phyloP scores from a whole-genome alignment of 768 basidiomycete species.

The Pholiota molesta region DNA sequence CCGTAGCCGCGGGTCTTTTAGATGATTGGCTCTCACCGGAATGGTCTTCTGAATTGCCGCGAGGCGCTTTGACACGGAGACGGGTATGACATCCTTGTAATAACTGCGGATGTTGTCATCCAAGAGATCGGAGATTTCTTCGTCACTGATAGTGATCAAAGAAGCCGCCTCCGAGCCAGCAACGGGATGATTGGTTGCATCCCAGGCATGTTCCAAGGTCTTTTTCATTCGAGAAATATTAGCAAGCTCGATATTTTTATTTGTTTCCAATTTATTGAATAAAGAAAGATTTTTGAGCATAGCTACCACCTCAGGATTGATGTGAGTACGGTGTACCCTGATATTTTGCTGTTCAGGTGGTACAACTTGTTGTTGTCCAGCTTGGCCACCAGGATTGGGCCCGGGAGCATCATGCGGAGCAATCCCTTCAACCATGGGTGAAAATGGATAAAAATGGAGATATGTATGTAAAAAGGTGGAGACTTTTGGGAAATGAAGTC shows the following conservation, averaged over 20 bases:
- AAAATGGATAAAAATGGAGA: no score
- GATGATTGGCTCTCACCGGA: not conserved
- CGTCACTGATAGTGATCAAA: not conserved
- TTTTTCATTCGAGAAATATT: not conserved
- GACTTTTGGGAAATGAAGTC: no score
- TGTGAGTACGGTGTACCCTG: conserved; percentile 6
- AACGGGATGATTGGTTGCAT: not conserved
- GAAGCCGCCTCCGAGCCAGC: conserved; percentile 1
- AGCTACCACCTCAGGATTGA: not conserved
- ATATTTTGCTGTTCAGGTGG: no score
- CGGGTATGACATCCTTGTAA: not conserved
- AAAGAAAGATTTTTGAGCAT: conserved; percentile 4
- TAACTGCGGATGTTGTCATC: not conserved
- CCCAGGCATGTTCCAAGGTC: not conserved
- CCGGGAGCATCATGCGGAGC: no score
- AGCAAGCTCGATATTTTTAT: not conserved
- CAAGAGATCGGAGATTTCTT: not conserved
- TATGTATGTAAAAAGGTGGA: no score
- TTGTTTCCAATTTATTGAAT: not conserved
- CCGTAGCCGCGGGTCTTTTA: not conserved
- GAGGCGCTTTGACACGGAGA: conserved; percentile 1
- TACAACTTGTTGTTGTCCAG: no score
- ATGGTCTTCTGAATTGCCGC: not conserved
- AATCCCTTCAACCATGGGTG: no score
- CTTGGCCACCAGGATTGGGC: no score